Percentiles rank a stretch among this genome's conserved stretches.
Evolutionary conservation across 345 rosid species (phyloP).

Genomic region (Arabis alpina): DNA sequence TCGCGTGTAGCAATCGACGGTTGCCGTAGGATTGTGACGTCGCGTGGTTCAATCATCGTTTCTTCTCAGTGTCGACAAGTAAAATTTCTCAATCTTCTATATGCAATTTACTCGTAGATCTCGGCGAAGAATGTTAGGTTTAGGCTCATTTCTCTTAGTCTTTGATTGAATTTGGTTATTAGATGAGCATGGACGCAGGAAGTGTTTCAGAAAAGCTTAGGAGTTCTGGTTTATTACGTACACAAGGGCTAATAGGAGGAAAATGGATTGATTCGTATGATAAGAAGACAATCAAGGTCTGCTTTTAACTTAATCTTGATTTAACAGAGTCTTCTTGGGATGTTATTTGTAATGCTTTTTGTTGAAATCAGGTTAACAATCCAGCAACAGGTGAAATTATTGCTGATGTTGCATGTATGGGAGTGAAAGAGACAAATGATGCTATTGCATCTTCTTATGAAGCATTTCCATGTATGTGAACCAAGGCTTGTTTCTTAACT

Average conservation of each 20-base stretch:
- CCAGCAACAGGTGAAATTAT: constrained; percentile 87
- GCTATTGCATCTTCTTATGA: constrained; percentile 84
- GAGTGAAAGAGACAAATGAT: constrained; percentile 76
- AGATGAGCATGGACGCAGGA: constrained; percentile 66
- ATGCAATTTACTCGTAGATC: background rate
- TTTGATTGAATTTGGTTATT: constrained; percentile 28
- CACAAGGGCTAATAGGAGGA: constrained; percentile 83
- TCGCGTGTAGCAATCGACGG: constrained; percentile 43
- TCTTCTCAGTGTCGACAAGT: constrained; percentile 43
- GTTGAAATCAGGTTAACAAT: constrained; percentile 64
- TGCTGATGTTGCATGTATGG: constrained; percentile 83
- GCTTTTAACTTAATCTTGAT: background rate
- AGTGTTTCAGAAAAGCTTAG: constrained; percentile 53
- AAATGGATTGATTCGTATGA: constrained; percentile 85
- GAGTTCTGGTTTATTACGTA: constrained; percentile 60
- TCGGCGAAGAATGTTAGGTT: no score
- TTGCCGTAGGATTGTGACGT: constrained; percentile 32
- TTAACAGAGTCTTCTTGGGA: background rate
- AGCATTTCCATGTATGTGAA: constrained; percentile 68
- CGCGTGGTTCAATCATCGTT: constrained; percentile 26
- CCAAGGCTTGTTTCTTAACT: constrained; percentile 15
- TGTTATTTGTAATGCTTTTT: background rate
- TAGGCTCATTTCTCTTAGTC: no score
- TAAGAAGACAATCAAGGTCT: constrained; percentile 71
- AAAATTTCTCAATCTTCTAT: background rate